Evolutionary conservation across 2,329 filamentous ascomycete genomes (phyloP).

Genomic region (Talaromyces sp.): DNA sequence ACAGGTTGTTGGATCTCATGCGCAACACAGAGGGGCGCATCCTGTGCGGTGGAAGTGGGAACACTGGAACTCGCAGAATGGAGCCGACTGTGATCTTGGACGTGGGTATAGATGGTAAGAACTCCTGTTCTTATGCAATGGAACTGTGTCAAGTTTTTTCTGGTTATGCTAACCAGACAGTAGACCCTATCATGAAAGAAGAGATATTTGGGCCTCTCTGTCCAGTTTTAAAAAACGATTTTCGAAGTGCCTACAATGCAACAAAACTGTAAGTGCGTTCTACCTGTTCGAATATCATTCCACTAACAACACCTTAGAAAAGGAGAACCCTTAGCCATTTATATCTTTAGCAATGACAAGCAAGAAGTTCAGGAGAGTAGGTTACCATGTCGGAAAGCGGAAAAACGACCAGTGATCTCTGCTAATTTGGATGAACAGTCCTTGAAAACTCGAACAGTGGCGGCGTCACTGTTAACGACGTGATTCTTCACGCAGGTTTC

Average conservation of each 20-base stretch:
- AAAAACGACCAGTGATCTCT: no score
- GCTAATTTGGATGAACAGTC: neutral
- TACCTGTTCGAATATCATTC: neutral
- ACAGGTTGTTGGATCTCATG: constrained; percentile 37
- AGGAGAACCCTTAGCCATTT: constrained; percentile 36
- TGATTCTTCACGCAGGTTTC: constrained; percentile 42
- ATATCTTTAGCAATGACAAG: constrained; percentile 37
- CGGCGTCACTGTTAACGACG: constrained; percentile 50
- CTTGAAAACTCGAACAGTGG: constrained; percentile 38
- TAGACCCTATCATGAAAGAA: constrained; percentile 38
- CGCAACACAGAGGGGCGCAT: constrained; percentile 34
- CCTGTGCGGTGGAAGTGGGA: constrained; percentile 31
- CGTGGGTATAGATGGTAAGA: constrained; percentile 26
- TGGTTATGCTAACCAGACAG: neutral
- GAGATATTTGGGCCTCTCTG: constrained; percentile 45
- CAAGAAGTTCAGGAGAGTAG: constrained; percentile 1
- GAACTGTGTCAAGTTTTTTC: no score
- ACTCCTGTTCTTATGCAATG: no score
- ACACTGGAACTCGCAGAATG: constrained; percentile 29
- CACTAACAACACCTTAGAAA: neutral
- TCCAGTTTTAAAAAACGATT: constrained; percentile 32
- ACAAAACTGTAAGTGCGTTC: neutral
- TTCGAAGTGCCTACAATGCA: neutral
- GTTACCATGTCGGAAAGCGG: neutral
- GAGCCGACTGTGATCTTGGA: constrained; percentile 38